Base-by-base conservation (phyloP, 2,329 filamentous ascomycete genomes). In the Penicillium crustosum region DNA sequence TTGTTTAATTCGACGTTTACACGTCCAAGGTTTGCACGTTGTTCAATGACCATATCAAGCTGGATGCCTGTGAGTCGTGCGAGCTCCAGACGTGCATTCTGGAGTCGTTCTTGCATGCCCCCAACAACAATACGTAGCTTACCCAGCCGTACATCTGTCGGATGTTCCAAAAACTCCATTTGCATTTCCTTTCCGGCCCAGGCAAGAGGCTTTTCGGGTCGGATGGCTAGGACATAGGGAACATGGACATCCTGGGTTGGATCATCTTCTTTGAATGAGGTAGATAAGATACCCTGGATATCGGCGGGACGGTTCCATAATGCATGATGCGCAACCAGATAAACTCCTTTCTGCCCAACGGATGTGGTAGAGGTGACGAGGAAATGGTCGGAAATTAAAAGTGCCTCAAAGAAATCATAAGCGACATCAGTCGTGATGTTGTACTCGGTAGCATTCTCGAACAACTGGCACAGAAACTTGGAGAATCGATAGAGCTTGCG, bases 401-500 rank as follows among this genome's bases (percentile, higher is more conserved):
- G 82, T 25, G 90, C 86, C 65, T 95, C 90, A 63, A 93, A 89
- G 29, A 99, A 83, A 38, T 89, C 86, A 58, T 88, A 86, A 60
- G 95, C 81, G 60, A 85, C 83, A 33, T 90, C 86, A 9, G 84
- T 82, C 5, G 84, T 79, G 69, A 97, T 89, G 73, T 90, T 96
- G 75, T 94, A 96, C 74, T 99, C 94, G 10, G 92, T 96, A 6
- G 91, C 90, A 70, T 99, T 97, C 74, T 99, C 94, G 69, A 99
- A 99, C 58, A 93, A 87, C 70, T 96, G 90, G 66, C 90, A 93
- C 54, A 99, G 77, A 72, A 96, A 91, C 64, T 92, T 86, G 19
- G 91, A 94, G 76, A 97, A 97, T 59, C 94, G 90, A 72, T 97
- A 96, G 62, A 99, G 82, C 84, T 97, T 97, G 75, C 94, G 86